A percentile compares a stretch with the other conserved stretches of the same genome.
Evolutionary conservation across 116 monocot genomes (phyloP).

Genomic region (Trichopus zeylanicus): DNA sequence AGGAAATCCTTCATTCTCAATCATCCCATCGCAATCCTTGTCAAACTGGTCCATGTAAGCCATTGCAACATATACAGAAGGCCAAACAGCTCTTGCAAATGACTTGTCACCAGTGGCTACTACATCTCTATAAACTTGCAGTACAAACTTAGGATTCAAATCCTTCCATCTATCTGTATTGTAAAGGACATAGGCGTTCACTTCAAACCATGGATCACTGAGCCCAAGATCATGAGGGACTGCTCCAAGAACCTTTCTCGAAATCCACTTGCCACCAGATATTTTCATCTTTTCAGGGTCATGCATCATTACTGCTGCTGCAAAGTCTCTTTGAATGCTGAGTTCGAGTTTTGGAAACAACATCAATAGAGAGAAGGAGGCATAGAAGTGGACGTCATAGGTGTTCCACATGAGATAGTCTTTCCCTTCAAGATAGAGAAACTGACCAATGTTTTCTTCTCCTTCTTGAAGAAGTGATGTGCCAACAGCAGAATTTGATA

Average conservation of each 20-base stretch:
- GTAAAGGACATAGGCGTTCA: slow-evolving; percentile 47
- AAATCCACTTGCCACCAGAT: slow-evolving; percentile 5
- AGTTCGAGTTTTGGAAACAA: slow-evolving; percentile 56
- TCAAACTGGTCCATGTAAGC: slow-evolving; percentile 68
- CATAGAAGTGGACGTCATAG: slow-evolving; percentile 73
- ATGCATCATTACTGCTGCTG: slow-evolving; percentile 40
- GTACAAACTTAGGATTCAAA: slow-evolving; percentile 63
- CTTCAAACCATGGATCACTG: slow-evolving; percentile 55
- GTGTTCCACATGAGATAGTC: slow-evolving; percentile 60
- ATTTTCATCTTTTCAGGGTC: slow-evolving; percentile 32
- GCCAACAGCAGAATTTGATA: slow-evolving; percentile 29
- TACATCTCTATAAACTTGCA: slow-evolving; percentile 57
- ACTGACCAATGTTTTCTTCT: slow-evolving; percentile 60
- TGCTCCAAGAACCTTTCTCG: slow-evolving; percentile 52
- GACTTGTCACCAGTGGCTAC: slow-evolving; percentile 30
- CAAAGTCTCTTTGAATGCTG: slow-evolving; percentile 53
- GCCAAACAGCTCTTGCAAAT: slow-evolving; percentile 48
- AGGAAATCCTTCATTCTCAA: slow-evolving; percentile 50
- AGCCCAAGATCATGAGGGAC: slow-evolving; percentile 60
- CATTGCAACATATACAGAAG: slow-evolving; percentile 48
- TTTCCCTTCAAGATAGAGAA: slow-evolving; percentile 55
- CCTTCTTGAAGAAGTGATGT: slow-evolving; percentile 38
- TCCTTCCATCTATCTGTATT: slow-evolving; percentile 46
- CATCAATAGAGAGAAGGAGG: slow-evolving; percentile 41
- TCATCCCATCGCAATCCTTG: slow-evolving; percentile 48